Percentiles rank a stretch among this genome's conserved stretches.
These are phyloP conservation scores for Hymenoscyphus scutula DNA, from an alignment of 2,329 filamentous ascomycete genomes.

Conservation along the genomic window DNA sequence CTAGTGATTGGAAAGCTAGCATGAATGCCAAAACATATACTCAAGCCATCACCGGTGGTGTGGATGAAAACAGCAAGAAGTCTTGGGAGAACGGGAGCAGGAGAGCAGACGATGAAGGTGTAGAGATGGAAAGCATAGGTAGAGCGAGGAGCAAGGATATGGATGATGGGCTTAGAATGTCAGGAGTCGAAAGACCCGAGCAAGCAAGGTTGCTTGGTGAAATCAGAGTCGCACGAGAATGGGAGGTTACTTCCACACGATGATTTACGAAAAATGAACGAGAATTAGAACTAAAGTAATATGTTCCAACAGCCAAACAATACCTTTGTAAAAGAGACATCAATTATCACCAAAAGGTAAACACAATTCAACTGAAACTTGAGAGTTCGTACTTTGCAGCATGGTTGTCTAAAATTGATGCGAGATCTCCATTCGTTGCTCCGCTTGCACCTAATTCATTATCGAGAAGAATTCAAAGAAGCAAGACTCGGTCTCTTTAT, in stretches of 20 bases:
- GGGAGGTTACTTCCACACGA: constrained; percentile 23
- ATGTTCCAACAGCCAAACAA: neutral
- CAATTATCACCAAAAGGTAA: too few relatives aligned
- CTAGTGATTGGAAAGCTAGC: constrained; percentile 48
- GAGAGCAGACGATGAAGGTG: constrained; percentile 86
- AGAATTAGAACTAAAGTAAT: neutral
- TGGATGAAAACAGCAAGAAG: constrained; percentile 46
- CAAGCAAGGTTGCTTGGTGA: constrained; percentile 34
- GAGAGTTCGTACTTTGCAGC: too few relatives aligned
- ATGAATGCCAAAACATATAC: constrained; percentile 40
- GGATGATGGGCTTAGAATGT: constrained; percentile 19
- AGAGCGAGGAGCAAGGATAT: constrained; percentile 44
- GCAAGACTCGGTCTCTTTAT: too few relatives aligned
- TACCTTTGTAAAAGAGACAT: neutral
- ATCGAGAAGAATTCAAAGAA: too few relatives aligned
- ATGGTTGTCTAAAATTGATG: too few relatives aligned
- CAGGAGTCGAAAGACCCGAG: constrained; percentile 32
- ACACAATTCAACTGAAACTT: too few relatives aligned
- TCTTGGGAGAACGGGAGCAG: constrained; percentile 38
- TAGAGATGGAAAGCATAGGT: constrained; percentile 50
- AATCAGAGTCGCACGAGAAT: constrained; percentile 27
- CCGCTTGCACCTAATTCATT: too few relatives aligned
- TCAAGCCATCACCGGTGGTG: constrained; percentile 44
- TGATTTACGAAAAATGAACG: neutral
- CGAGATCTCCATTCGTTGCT: too few relatives aligned